phyloP scores from a whole-genome alignment of 2,329 filamentous ascomycete species.

The Thielaviopsis punctulata region DNA sequence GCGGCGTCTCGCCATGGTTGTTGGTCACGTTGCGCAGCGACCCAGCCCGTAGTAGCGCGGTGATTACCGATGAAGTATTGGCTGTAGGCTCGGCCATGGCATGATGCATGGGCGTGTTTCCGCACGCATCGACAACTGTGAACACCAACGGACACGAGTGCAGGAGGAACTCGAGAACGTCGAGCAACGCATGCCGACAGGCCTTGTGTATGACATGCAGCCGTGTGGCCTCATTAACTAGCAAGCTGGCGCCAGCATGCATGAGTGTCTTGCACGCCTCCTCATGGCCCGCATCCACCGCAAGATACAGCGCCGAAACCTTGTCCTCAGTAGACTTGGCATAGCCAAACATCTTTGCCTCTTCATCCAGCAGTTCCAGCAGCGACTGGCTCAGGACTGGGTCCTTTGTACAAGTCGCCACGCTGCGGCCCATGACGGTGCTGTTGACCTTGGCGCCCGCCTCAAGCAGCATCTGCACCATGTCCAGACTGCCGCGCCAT shows the following conservation, averaged over 20 bases:
- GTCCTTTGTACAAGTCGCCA: neutral
- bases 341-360: slow-evolving; percentile 2
- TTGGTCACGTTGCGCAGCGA: neutral
- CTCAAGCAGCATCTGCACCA: neutral
- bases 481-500: slow-evolving; percentile 1
- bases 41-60: neutral
- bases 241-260: neutral
- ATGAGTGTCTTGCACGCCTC: neutral
- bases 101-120: slow-evolving; percentile 5
- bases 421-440: neutral
- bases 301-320: slow-evolving; percentile 6
- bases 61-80: neutral
- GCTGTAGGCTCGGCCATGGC: slow-evolving; percentile 2
- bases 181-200: neutral
- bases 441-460: slow-evolving; percentile 2
- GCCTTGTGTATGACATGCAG: slow-evolving; percentile 9
- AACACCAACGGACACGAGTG: neutral
- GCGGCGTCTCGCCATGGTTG: slow-evolving; percentile 2
- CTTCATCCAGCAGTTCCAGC: slow-evolving; percentile 1
- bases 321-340: neutral
- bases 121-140: neutral
- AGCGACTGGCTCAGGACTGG: neutral
- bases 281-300: slow-evolving; percentile 6
- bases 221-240: slow-evolving; percentile 1
- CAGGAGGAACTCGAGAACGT: neutral